Evolutionary conservation across 169 alveolate genomes (phyloP).

Genomic region (Sarcocystis neurona): DNA sequence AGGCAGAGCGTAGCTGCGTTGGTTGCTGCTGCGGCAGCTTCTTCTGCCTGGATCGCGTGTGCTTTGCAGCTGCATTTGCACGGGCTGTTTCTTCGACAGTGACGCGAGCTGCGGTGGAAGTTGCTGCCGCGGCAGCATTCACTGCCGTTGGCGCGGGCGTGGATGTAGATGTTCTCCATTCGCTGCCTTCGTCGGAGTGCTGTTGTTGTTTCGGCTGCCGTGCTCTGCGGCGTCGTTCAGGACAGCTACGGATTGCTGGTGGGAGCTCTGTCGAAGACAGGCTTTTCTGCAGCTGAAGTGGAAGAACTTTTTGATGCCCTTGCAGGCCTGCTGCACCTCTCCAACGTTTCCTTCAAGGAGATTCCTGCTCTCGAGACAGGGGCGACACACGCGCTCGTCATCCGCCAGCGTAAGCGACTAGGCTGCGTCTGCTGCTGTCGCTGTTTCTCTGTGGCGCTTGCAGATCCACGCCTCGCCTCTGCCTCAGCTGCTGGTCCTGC

Average conservation of each 20-base stretch:
- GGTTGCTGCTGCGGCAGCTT: no score
- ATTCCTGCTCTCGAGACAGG: constrained; percentile 6
- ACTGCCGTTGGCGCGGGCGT: neutral
- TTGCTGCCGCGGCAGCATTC: neutral
- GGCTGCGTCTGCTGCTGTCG: no score
- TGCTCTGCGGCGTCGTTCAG: neutral
- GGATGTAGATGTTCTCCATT: neutral
- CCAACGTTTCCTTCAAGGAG: constrained; percentile 25
- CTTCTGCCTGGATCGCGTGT: no score
- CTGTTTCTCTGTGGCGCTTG: no score
- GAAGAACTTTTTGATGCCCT: constrained; percentile 24
- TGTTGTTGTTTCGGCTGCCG: neutral
- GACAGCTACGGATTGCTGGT: constrained; percentile 32
- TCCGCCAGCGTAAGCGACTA: no score
- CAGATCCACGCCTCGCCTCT: no score
- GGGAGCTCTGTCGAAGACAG: constrained; percentile 21
- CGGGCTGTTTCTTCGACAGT: no score
- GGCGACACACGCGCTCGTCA: neutral
- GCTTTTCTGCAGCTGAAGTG: neutral
- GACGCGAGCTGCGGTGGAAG: no score
- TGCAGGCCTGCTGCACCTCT: constrained; percentile 53
- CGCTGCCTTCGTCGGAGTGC: neutral
- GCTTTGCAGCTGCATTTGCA: no score
- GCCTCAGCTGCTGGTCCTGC: no score
- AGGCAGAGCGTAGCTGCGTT: no score